Evolutionary conservation across 2,329 filamentous ascomycete genomes (phyloP).

Genomic region (Lachnellula suecica): DNA sequence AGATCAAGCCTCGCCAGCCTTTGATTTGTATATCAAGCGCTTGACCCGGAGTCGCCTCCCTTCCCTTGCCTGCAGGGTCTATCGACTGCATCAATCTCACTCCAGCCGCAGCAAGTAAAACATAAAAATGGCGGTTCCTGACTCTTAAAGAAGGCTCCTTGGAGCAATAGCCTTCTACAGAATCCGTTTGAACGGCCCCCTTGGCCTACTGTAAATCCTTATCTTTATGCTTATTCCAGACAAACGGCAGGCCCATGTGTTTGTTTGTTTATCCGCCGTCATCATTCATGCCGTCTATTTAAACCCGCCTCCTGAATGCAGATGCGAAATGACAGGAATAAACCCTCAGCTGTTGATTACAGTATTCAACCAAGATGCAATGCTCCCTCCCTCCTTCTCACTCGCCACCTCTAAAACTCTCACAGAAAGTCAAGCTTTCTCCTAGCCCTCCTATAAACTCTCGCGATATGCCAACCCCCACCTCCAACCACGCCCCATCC

Average conservation of each 20-base stretch:
- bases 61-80: not conserved
- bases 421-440: conserved; percentile 2
- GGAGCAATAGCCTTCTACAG: too few relatives aligned
- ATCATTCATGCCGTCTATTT: not conserved
- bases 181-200: too few relatives aligned
- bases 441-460: not conserved
- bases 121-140: too few relatives aligned
- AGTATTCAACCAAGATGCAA: too few relatives aligned
- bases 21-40: conserved; percentile 1
- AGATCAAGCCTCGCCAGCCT: not conserved
- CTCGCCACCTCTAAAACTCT: not conserved
- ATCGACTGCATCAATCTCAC: not conserved
- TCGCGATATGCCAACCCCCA: not conserved
- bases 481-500: not conserved
- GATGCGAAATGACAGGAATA: not conserved
- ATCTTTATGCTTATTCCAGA: not conserved
- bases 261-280: not conserved
- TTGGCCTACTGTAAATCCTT: too few relatives aligned
- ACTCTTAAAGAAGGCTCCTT: too few relatives aligned
- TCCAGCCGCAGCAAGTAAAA: too few relatives aligned
- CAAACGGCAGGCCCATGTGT: not conserved
- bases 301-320: not conserved
- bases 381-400: too few relatives aligned
- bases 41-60: not conserved
- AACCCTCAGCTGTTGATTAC: not conserved